Evolutionary conservation across 495 filamentous ascomycete genomes (phyloP).

Genomic region (Neurospora sp.): DNA sequence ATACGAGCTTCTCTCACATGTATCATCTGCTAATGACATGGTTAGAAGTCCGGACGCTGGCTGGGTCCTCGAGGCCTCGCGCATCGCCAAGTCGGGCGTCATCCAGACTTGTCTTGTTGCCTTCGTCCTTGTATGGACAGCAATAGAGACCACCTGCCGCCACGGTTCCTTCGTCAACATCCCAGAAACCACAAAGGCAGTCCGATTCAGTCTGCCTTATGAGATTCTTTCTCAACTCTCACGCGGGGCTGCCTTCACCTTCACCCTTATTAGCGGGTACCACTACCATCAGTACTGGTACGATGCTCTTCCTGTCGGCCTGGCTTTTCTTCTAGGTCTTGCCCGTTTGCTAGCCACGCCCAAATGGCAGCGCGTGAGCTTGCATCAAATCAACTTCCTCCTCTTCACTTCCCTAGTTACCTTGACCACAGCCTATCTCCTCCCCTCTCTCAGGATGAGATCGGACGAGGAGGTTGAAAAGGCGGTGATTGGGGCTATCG

Average conservation of each 20-base stretch:
- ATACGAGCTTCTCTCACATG: not conserved
- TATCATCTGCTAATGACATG: not conserved
- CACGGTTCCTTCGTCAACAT: not conserved
- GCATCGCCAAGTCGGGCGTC: conserved; percentile 2
- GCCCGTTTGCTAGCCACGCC: conserved; percentile 21
- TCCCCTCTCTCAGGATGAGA: conserved; percentile 21
- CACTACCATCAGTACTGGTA: conserved; percentile 15
- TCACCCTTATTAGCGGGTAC: conserved; percentile 16
- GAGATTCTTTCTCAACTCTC: conserved; percentile 25
- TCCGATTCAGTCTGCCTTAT: conserved; percentile 18
- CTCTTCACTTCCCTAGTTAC: conserved; percentile 18
- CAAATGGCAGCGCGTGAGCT: conserved; percentile 27
- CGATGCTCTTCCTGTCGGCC: conserved; percentile 17
- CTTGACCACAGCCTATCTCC: conserved; percentile 16
- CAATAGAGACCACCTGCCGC: not conserved
- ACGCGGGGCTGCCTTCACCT: conserved; percentile 21
- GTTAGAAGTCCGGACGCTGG: not conserved
- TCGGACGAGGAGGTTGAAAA: conserved; percentile 5
- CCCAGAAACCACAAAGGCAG: conserved; percentile 6
- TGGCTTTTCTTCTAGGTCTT: conserved; percentile 28
- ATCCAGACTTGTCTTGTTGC: not conserved
- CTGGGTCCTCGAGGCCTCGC: conserved; percentile 3
- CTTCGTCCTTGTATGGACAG: conserved; percentile 1
- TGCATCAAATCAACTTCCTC: conserved; percentile 31
- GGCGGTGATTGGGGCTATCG: conserved; percentile 14